phyloP scores from a whole-genome alignment of 495 filamentous ascomycete genomes.

The Ramalina peruviana region DNA sequence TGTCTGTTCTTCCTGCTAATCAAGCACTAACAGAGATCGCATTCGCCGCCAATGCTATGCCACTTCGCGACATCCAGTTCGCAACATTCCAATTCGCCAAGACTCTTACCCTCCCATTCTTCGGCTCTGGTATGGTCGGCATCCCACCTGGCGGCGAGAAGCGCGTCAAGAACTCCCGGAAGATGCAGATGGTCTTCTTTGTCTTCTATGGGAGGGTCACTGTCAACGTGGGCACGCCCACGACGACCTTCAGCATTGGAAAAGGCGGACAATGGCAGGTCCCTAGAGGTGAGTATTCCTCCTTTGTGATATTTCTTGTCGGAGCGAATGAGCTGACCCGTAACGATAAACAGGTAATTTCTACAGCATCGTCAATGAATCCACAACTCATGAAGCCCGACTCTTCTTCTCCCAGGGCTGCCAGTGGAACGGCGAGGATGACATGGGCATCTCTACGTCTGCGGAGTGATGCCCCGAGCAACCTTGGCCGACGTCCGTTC shows the following conservation, averaged over 20 bases:
- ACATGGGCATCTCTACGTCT: not conserved
- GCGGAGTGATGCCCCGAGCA: not conserved
- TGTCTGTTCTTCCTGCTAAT: not conserved
- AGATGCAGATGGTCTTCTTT: conserved; percentile 94
- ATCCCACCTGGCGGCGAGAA: conserved; percentile 70
- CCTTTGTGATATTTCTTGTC: conserved; percentile 3
- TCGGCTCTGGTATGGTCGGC: conserved; percentile 80
- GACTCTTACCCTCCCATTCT: conserved; percentile 66
- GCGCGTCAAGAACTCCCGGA: conserved; percentile 74
- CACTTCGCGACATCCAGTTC: conserved; percentile 58
- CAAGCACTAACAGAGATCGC: conserved; percentile 45
- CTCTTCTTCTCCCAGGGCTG: conserved; percentile 81
- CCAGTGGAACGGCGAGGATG: conserved; percentile 1
- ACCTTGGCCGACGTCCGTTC: too few species aligned
- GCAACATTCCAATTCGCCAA: conserved; percentile 77
- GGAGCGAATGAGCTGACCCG: conserved; percentile 3
- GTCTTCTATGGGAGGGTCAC: conserved; percentile 63
- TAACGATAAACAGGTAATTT: conserved; percentile 50
- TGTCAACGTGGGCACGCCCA: conserved; percentile 55
- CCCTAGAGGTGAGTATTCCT: conserved; percentile 63
- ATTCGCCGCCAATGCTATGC: conserved; percentile 58
- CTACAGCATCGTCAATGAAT: conserved; percentile 68
- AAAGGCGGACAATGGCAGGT: conserved; percentile 87
- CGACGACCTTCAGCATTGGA: conserved; percentile 68
- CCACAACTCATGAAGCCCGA: conserved; percentile 42